Conservation (phyloP, 441 rosid species). For the Brassica hybrid region DNA sequence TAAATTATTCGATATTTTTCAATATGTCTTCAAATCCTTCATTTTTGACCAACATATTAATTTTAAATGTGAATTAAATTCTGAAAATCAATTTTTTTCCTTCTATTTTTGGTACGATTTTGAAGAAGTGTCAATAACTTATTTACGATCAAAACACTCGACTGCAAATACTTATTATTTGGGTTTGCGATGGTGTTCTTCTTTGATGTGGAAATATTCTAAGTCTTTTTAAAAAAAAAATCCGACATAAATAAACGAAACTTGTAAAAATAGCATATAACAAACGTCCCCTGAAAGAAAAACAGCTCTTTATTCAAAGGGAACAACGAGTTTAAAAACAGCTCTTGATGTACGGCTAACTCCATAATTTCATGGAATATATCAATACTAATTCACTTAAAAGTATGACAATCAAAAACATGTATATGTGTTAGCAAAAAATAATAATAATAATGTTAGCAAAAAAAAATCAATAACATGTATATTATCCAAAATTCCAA, state of each 20-base stretch:
- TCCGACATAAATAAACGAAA: not conserved
- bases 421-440: too few relatives aligned
- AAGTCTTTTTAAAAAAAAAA: not conserved
- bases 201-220: constrained; percentile 2
- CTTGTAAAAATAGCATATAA: not conserved
- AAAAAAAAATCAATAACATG: not conserved
- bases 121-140: not conserved
- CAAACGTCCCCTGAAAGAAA: not conserved
- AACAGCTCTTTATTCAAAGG: not conserved
- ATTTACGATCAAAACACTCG: not conserved
- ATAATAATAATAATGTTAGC: too few relatives aligned
- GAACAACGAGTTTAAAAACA: not conserved
- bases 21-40: not conserved
- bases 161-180: not conserved
- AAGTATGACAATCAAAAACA: too few relatives aligned
- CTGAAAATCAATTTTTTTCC: too few relatives aligned
- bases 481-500: not conserved
- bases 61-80: not conserved
- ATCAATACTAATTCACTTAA: not conserved
- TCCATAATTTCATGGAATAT: too few relatives aligned
- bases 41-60: not conserved
- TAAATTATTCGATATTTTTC: too few relatives aligned
- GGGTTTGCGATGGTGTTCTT: not conserved
- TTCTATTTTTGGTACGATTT: not conserved
- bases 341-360: too few relatives aligned